A percentile compares a stretch with the other conserved stretches of the same genome.
phyloP scores from a whole-genome alignment of 768 basidiomycete genomes.

The Pulveroboletus sp. region DNA sequence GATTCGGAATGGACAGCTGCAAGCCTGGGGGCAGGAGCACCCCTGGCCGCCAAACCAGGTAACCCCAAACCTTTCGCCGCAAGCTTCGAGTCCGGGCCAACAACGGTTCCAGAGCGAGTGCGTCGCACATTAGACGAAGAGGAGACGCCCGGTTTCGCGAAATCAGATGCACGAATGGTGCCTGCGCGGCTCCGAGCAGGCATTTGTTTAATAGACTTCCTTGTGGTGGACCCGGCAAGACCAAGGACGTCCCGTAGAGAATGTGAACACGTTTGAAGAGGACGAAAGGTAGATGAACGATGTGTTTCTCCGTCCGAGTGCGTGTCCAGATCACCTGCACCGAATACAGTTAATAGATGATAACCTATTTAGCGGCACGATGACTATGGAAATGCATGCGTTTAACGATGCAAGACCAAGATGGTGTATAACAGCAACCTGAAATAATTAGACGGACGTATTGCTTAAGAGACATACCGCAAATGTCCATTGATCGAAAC shows the following conservation, averaged over 20 bases:
- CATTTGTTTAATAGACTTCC: constrained; percentile 7
- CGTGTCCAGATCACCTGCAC: constrained; percentile 11
- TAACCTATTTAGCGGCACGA: not conserved
- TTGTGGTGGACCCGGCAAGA: constrained; percentile 2
- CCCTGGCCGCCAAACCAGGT: not conserved
- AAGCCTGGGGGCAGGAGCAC: not conserved
- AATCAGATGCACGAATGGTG: constrained; percentile 50
- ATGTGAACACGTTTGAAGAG: constrained; percentile 14
- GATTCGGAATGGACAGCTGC: constrained; percentile 2
- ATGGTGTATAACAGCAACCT: not conserved
- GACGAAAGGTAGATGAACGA: not conserved
- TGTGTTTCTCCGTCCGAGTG: constrained; percentile 9
- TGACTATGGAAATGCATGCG: not conserved
- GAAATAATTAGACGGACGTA: not conserved
- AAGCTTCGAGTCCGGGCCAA: constrained; percentile 28
- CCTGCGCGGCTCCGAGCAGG: constrained; percentile 39
- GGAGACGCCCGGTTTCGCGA: constrained; percentile 14
- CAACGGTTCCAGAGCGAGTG: constrained; percentile 47
- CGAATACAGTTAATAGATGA: constrained; percentile 5
- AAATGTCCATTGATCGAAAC: constrained; percentile 20
- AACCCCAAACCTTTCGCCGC: constrained; percentile 2
- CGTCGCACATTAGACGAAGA: constrained; percentile 29
- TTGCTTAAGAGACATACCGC: constrained; percentile 22
- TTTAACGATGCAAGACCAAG: not conserved
- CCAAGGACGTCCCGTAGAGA: constrained; percentile 18